Conservation (phyloP, 2,329 filamentous ascomycete genomes). For the Mollisia scopiformis region DNA sequence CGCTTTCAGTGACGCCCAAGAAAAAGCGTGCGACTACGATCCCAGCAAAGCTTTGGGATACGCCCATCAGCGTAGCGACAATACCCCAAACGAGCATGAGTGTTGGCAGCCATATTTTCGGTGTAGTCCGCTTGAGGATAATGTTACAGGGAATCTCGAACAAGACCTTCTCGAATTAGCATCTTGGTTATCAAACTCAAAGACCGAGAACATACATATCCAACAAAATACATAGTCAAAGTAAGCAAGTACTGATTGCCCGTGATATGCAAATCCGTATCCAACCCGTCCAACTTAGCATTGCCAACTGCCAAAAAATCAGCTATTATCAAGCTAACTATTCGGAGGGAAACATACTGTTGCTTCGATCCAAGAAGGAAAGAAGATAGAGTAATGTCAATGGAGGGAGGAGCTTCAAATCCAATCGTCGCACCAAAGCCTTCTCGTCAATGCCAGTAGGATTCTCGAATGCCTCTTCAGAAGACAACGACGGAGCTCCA, state of each 20-base stretch:
- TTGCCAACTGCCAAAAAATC: constrained; percentile 54
- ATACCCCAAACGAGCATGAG: constrained; percentile 59
- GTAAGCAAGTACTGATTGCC: constrained; percentile 68
- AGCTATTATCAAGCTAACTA: background rate
- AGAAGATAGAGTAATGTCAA: constrained; percentile 58
- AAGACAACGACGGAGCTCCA: constrained; percentile 6
- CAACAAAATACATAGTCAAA: constrained; percentile 67
- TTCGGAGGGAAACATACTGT: constrained; percentile 46
- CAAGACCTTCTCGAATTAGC: constrained; percentile 39
- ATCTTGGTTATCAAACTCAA: background rate
- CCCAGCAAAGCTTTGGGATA: constrained; percentile 52
- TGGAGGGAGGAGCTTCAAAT: constrained; percentile 53
- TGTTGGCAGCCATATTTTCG: constrained; percentile 58
- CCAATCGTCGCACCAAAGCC: constrained; percentile 59
- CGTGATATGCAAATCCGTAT: constrained; percentile 54
- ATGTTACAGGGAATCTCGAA: constrained; percentile 68
- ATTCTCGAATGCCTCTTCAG: constrained; percentile 23
- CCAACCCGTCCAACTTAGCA: constrained; percentile 58
- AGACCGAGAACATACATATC: constrained; percentile 44
- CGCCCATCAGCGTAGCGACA: constrained; percentile 54
- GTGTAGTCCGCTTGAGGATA: constrained; percentile 62
- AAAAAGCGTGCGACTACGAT: constrained; percentile 59
- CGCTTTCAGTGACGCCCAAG: constrained; percentile 57
- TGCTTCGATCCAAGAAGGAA: constrained; percentile 60
- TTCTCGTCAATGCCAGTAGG: constrained; percentile 52